A percentile compares a stretch with the other conserved stretches of the same genome.
Evolutionary conservation across 2,329 filamentous ascomycete genomes (phyloP).

Genomic region (Phaeosphaeriaceae sp.): DNA sequence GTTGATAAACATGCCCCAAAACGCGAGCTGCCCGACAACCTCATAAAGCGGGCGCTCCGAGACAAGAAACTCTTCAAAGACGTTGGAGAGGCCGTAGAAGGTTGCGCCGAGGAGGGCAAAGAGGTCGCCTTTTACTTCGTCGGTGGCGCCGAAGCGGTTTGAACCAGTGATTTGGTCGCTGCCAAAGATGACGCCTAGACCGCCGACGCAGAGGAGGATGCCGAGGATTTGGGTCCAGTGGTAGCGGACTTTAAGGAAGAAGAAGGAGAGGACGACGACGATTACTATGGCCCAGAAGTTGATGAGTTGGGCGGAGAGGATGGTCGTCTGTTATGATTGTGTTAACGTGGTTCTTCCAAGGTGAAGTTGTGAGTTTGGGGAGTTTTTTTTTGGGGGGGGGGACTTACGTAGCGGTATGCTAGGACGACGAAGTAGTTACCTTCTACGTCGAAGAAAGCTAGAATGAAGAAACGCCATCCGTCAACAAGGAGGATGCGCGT

Average conservation of each 20-base stretch:
- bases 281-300: slow-evolving; percentile 99
- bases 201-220: slow-evolving; percentile 89
- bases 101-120: slow-evolving; percentile 90
- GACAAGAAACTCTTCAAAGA: slow-evolving; percentile 93
- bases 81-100: slow-evolving; percentile 89
- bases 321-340: slow-evolving; percentile 89
- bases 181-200: slow-evolving; percentile 84
- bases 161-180: slow-evolving; percentile 83
- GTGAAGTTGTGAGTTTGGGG: no score
- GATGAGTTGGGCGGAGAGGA: slow-evolving; percentile 90
- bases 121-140: slow-evolving; percentile 87
- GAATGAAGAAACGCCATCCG: slow-evolving; percentile 90
- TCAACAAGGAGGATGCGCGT: slow-evolving; percentile 67
- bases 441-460: slow-evolving; percentile 91
- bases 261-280: slow-evolving; percentile 84
- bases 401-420: slow-evolving; percentile 71
- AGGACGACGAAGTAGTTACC: slow-evolving; percentile 98
- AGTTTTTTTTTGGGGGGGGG: no score
- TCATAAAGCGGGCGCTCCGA: slow-evolving; percentile 87
- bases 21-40: slow-evolving; percentile 86
- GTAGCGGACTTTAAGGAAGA: slow-evolving; percentile 87
- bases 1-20: slow-evolving; percentile 90
- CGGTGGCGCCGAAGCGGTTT: slow-evolving; percentile 70
- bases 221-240: slow-evolving; percentile 82
- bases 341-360: no score